Conservation (phyloP, 805 yeast genomes). For the Spencermartinsiella europaea region DNA sequence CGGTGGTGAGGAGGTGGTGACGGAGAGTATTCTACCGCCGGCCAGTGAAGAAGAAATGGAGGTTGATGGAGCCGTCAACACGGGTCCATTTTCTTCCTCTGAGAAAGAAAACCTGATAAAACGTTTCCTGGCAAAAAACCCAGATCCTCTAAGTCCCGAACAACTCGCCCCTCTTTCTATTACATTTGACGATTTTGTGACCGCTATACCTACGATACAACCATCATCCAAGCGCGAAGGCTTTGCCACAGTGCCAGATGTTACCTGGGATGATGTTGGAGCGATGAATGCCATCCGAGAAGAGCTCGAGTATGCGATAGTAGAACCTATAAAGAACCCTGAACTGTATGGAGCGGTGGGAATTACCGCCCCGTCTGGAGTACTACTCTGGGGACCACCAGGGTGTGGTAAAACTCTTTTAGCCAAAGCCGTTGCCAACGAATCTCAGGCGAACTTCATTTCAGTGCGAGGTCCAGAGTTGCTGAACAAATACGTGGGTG, state of each 20-base stretch:
- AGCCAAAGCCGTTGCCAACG: slow-evolving; percentile 98
- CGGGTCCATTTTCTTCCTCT: slow-evolving; percentile 18
- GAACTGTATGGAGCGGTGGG: slow-evolving; percentile 87
- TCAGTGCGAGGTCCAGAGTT: slow-evolving; percentile 95
- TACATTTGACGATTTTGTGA: slow-evolving; percentile 69
- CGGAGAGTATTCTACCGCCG: no score
- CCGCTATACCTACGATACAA: slow-evolving; percentile 87
- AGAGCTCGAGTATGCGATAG: slow-evolving; percentile 95
- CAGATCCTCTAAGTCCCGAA: slow-evolving; percentile 68
- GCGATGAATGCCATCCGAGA: slow-evolving; percentile 76
- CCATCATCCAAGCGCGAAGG: slow-evolving; percentile 99
- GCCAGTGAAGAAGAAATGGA: slow-evolving; percentile 18
- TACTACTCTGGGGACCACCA: slow-evolving; percentile 98
- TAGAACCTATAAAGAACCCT: slow-evolving; percentile 91
- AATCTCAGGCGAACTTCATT: slow-evolving; percentile 92
- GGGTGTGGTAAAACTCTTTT: slow-evolving; percentile 97
- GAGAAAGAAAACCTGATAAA: slow-evolving; percentile 17
- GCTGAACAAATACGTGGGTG: slow-evolving; percentile 93
- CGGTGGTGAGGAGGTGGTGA: background rate
- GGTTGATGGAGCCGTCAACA: background rate
- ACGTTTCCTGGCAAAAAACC: slow-evolving; percentile 44
- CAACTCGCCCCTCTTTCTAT: slow-evolving; percentile 76
- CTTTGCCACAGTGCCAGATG: slow-evolving; percentile 97
- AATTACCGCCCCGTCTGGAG: slow-evolving; percentile 95
- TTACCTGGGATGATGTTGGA: slow-evolving; percentile 92